Evolutionary conservation across 2,329 filamentous ascomycete species (phyloP), one percentile per base, ranked within the genome.

Genomic region (Cryphonectria parasitica): DNA sequence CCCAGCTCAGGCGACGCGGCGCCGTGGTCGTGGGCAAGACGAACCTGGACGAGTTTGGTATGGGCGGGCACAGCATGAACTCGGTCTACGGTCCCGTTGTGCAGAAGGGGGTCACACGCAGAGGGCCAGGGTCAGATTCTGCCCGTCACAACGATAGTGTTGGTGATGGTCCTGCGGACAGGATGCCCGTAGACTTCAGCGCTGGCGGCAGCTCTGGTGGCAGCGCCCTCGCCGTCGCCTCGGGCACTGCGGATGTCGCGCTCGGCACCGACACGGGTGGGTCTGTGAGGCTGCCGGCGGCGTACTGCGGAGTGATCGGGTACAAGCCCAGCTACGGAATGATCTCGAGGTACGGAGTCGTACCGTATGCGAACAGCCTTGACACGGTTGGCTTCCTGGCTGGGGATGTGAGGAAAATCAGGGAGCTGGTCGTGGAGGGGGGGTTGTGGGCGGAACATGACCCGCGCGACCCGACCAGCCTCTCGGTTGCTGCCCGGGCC

Each of bases 241-340:
- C 86, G 0, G 87, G 87, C 31, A 82, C 85, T 4, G 86, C 84
- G 0, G 83, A 88, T 36, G 70, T 89, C 52, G 94, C 94, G 10
- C 82, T 99, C 39, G 96, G 96, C 25, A 98, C 96, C 28, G 96
- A 99, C 78, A 99, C 95, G 0, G 95, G 95, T 74, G 95, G 95
- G 19, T 97, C 93, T 1, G 91, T 98, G 64, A 87, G 95, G 71
- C 85, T 98, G 64, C 95, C 95, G 0, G 95, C 95, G 19, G 93
- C 95, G 1, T 98, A 97, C 78, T 94, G 91, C 11, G 92, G 92
- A 3, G 87, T 91, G 0, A 86, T 95, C 22, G 95, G 95, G 0
- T 97, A 95, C 81, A 97, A 98, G 80, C 95, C 95, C 1, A 96
- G 92, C 39, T 98, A 98, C 78, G 95, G 95, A 22, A 87, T 95